Evolutionary conservation across 176 grass and related monocot genomes (phyloP), one percentile per base, ranked within the genome.

Genomic region (Eragrostis curvula): DNA sequence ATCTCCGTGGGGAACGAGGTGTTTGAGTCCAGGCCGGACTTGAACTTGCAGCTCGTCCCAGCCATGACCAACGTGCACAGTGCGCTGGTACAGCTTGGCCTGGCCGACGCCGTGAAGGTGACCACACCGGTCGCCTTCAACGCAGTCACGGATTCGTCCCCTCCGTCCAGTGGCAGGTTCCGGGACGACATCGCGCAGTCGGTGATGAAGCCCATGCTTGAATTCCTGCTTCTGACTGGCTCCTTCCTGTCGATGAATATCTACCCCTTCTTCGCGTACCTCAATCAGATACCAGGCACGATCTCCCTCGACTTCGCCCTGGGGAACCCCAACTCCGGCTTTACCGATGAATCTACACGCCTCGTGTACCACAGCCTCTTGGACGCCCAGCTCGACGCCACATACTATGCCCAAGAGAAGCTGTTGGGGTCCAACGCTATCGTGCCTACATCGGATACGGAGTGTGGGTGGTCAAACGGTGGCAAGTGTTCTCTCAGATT

Each of bases 321-420:
- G 12, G 60, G 60, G 3, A 63, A 24, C 25, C 80, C 80, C 55
- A 89, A 82, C 24, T 36, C 39, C 5, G 92, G 89, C n/a, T 80
- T 88, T 45, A 8, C 69, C 1, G 89, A 91, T 21, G 0, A 12
- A 0, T 32, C 27, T 21, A 79, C 13, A 30, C 70, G 75, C 5
- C 49, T 87, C 66, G 83, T 82, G 28, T 91, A 94, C 75, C 73
- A 60, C 57, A 91, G 28, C 51, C 89, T 95, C 63, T 68, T 91
- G 2, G 92, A 95, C 42, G 89, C 92, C 63, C 86, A 94, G 78
- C 72, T 94, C 42, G 92, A 94, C 81, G 84, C 92, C 3, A 84
- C 86, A 1, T 79, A 73, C 36, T 74, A 81, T 23, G 92, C 92
- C 12, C 82, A 91, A 83, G 85, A 81, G 6, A 73, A 67, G 3